These are phyloP conservation scores for Ananas comosus DNA, from an alignment of 176 grass and related monocot genomes.

Conservation along the genomic window DNA sequence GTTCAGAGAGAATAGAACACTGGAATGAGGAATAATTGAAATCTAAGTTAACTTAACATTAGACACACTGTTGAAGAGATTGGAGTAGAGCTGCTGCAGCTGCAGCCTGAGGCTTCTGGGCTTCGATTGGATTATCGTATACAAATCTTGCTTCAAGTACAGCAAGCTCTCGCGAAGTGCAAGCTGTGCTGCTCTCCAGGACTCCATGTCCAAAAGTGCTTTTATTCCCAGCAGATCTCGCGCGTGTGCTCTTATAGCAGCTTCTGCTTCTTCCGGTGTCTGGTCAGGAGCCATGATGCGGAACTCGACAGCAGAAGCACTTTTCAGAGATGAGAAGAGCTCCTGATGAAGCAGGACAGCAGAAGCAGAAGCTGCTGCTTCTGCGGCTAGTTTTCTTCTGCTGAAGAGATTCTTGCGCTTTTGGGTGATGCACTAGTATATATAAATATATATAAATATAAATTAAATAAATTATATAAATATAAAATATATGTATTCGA, in stretches of 20 bases:
- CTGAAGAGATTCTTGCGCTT: constrained; percentile 1
- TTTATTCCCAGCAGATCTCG: constrained; percentile 54
- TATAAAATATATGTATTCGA: too few relatives aligned
- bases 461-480: too few relatives aligned
- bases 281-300: constrained; percentile 44
- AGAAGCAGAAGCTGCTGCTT: constrained; percentile 15
- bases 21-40: not conserved
- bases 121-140: constrained; percentile 74
- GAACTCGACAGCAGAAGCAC: constrained; percentile 47
- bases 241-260: constrained; percentile 37
- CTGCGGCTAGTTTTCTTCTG: constrained; percentile 24
- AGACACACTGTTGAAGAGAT: constrained; percentile 73
- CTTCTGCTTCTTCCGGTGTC: constrained; percentile 57
- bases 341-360: constrained; percentile 25
- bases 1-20: not conserved
- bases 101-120: constrained; percentile 16
- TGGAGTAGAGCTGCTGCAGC: constrained; percentile 62
- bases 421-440: not conserved
- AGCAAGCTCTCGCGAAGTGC: constrained; percentile 40
- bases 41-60: constrained; percentile 19
- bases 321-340: constrained; percentile 13
- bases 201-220: constrained; percentile 48
- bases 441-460: too few relatives aligned
- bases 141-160: constrained; percentile 77
- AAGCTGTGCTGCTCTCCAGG: constrained; percentile 57